Evolutionary conservation across 2,329 filamentous ascomycete species (phyloP), one percentile per base, ranked within the genome.

Genomic region (Thelonectria olida): DNA sequence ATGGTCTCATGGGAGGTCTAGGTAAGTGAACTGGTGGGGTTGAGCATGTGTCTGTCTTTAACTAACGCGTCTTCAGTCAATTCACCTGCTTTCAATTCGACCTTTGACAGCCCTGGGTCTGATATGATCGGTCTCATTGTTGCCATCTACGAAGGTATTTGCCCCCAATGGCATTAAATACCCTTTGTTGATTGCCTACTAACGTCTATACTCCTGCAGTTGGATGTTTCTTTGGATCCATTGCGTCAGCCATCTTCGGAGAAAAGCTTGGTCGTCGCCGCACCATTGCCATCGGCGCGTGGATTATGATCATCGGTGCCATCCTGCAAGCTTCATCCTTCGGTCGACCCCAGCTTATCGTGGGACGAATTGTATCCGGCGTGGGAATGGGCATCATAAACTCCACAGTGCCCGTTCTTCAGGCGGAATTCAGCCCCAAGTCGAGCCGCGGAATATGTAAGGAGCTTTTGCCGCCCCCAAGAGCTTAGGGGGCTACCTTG

Each of bases 301-400:
- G 74, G 1, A 74, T 84, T 62, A 80, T 84, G 76, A 76, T 79
- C n/a, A 53, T 78, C 1, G 82, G 82, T 5, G 80, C 49, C 10
- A 41, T 52, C 15, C 36, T 52, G 5, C 49, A 52, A 52, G 49
- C 49, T n/a, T 52, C 49, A 19, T 39, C 49, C 6, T 52, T 52
- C 34, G 36, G 49, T 3, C 19, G 38, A 7, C 19, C 49, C 4
- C 49, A 52, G 49, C 36, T 83, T 58, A 78, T 82, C 34, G 74
- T 82, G 7, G 82, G 79, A 2, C 74, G 82, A 12, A 76, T 83
- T 25, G 74, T 85, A 9, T 79, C 82, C 1, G 82, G 82, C 3
- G 65, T 83, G 8, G 82, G 82, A 0, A 78, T 81, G 41, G 82
- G 81, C 9, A 77, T 81, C 36, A 76, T 80, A 67, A 82, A 80